Evolutionary conservation across 768 basidiomycete genomes (phyloP).

Genomic region (Boletus rubropictus): DNA sequence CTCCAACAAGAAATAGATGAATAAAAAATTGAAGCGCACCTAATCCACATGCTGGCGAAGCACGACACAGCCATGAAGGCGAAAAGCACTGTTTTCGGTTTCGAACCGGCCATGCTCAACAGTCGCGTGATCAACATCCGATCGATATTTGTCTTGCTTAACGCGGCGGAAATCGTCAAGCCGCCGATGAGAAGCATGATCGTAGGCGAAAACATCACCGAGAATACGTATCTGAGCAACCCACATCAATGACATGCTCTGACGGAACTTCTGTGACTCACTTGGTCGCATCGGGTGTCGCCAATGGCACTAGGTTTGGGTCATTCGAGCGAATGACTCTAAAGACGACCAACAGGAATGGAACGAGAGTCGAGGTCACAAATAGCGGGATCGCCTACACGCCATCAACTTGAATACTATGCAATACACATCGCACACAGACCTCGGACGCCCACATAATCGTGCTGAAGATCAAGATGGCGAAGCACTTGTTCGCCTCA

Average conservation of each 20-base stretch:
- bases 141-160: constrained; percentile 95
- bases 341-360: constrained; percentile 80
- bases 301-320: constrained; percentile 47
- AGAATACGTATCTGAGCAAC: constrained; percentile 72
- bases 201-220: constrained; percentile 93
- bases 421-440: neutral
- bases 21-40: constrained; percentile 37
- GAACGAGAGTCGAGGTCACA: constrained; percentile 86
- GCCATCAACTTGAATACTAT: neutral
- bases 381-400: constrained; percentile 89
- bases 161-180: constrained; percentile 94
- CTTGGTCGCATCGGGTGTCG: constrained; percentile 75
- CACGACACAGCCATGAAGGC: constrained; percentile 96
- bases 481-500: constrained; percentile 86
- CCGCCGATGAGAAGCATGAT: constrained; percentile 98
- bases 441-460: constrained; percentile 97
- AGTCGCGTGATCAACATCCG: constrained; percentile 86
- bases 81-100: constrained; percentile 79
- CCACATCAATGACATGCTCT: neutral
- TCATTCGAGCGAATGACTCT: constrained; percentile 56
- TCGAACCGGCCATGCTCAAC: constrained; percentile 83
- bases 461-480: constrained; percentile 84
- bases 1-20: neutral
- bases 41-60: constrained; percentile 99
- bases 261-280: constrained; percentile 32